Conservation (phyloP, 73 alveolate species). For the Tetrahymena borealis region DNA sequence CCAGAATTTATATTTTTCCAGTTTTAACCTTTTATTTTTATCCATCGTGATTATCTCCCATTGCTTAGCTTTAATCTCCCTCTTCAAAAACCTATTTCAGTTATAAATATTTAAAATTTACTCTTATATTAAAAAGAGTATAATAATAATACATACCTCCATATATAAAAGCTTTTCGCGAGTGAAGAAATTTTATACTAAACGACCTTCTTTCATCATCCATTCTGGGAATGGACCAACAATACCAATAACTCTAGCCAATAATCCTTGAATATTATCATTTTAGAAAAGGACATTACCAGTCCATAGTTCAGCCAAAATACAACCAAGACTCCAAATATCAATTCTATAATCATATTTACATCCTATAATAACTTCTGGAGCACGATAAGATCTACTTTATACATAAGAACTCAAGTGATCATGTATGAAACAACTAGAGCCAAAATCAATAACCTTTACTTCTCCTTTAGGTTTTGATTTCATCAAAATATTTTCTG, state of each 20-base stretch:
- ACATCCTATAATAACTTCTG: constrained; percentile 71
- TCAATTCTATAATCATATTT: constrained; percentile 67
- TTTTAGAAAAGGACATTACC: constrained; percentile 96
- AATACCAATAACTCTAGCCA: constrained; percentile 95
- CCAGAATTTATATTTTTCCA: constrained; percentile 67
- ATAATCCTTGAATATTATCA: constrained; percentile 92
- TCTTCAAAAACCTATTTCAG: constrained; percentile 54
- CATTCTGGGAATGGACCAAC: constrained; percentile 97
- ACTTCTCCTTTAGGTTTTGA: constrained; percentile 46
- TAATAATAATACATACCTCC: constrained; percentile 57
- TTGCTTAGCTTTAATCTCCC: constrained; percentile 40
- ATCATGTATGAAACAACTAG: constrained; percentile 57
- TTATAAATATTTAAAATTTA: not conserved
- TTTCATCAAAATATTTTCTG: constrained; percentile 46
- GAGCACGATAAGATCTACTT: constrained; percentile 74
- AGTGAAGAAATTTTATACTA: constrained; percentile 91
- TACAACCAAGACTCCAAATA: constrained; percentile 71
- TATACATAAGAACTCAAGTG: constrained; percentile 52
- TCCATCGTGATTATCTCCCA: constrained; percentile 49
- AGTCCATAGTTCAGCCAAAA: constrained; percentile 62
- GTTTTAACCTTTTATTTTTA: constrained; percentile 20
- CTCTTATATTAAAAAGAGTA: not conserved
- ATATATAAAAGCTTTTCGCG: constrained; percentile 89
- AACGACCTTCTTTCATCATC: constrained; percentile 96
- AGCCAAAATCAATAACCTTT: constrained; percentile 68